Evolutionary conservation across 1,284 basidiomycete genomes (phyloP).

Genomic region (Neotropicomus parvogracilis): DNA sequence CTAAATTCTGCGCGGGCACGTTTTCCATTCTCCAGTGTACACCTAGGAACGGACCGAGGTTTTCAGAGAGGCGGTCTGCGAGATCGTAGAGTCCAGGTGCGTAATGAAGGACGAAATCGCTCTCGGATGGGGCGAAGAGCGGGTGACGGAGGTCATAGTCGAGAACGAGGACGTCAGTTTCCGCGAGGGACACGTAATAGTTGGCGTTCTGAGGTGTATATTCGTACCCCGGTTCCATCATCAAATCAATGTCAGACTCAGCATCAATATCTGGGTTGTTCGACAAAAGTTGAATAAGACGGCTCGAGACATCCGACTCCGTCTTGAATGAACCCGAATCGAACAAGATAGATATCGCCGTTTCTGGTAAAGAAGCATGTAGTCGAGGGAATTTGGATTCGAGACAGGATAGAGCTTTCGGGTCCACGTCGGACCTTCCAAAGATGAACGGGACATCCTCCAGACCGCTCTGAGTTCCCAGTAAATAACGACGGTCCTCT

Average conservation of each 20-base stretch:
- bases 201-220: conserved; percentile 21
- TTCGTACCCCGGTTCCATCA: conserved; percentile 7
- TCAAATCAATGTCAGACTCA: conserved; percentile 3
- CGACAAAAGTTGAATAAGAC: conserved; percentile 18
- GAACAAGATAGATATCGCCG: conserved; percentile 16
- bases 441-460: conserved; percentile 10
- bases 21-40: conserved; percentile 53
- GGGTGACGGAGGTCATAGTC: conserved; percentile 46
- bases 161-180: conserved; percentile 40
- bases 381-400: conserved; percentile 28
- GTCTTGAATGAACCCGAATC: not conserved
- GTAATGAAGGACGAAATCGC: conserved; percentile 32
- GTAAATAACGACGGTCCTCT: not conserved
- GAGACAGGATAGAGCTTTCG: conserved; percentile 31
- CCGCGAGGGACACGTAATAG: conserved; percentile 4
- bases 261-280: not conserved
- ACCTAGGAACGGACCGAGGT: conserved; percentile 38
- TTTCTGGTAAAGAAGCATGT: conserved; percentile 13
- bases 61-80: conserved; percentile 34
- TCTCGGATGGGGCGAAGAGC: conserved; percentile 29
- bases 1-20: conserved; percentile 36
- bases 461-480: not conserved
- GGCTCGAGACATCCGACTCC: not conserved
- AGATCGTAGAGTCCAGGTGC: conserved; percentile 38
- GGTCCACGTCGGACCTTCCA: conserved; percentile 8